Evolutionary conservation across 192 early-diverging fungal species (phyloP).

Genomic region (Spinellus fusiger): DNA sequence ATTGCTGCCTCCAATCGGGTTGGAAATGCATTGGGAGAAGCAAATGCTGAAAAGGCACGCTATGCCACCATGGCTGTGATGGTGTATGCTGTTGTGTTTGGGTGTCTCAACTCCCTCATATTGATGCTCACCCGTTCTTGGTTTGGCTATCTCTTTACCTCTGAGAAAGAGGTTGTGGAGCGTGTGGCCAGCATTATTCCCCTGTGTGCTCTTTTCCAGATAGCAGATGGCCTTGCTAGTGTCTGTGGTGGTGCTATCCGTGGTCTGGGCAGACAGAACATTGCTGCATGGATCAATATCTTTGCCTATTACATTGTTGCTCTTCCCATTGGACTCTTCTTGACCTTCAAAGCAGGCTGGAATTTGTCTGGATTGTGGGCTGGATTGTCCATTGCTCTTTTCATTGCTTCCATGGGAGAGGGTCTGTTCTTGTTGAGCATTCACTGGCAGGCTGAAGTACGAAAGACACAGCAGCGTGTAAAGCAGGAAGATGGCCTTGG

Average conservation of each 20-base stretch:
- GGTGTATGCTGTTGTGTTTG: conserved; percentile 44
- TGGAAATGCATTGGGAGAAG: conserved; percentile 66
- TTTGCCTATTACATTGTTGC: conserved; percentile 62
- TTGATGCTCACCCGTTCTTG: conserved; percentile 43
- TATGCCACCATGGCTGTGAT: conserved; percentile 46
- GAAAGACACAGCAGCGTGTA: conserved; percentile 10
- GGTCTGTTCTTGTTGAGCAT: conserved; percentile 12
- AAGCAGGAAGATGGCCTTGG: conserved; percentile 11
- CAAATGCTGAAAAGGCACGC: conserved; percentile 38
- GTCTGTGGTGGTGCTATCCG: conserved; percentile 65
- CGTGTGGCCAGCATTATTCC: conserved; percentile 73
- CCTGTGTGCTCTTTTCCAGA: conserved; percentile 72
- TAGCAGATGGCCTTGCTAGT: conserved; percentile 55
- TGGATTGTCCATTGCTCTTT: conserved; percentile 44
- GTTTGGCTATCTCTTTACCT: conserved; percentile 67
- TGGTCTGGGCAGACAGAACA: conserved; percentile 69
- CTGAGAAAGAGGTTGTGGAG: conserved; percentile 60
- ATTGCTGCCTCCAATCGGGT: conserved; percentile 79
- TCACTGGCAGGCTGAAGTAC: conserved; percentile 24
- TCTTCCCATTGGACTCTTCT: conserved; percentile 50
- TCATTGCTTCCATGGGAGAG: conserved; percentile 7
- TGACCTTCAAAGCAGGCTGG: conserved; percentile 51
- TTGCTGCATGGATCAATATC: conserved; percentile 53
- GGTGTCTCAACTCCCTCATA: conserved; percentile 43
- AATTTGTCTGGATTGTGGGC: conserved; percentile 63